A percentile compares a stretch with the other conserved stretches of the same genome.
Evolutionary conservation across 495 filamentous ascomycete genomes (phyloP).

Genomic region (Podospora conica): DNA sequence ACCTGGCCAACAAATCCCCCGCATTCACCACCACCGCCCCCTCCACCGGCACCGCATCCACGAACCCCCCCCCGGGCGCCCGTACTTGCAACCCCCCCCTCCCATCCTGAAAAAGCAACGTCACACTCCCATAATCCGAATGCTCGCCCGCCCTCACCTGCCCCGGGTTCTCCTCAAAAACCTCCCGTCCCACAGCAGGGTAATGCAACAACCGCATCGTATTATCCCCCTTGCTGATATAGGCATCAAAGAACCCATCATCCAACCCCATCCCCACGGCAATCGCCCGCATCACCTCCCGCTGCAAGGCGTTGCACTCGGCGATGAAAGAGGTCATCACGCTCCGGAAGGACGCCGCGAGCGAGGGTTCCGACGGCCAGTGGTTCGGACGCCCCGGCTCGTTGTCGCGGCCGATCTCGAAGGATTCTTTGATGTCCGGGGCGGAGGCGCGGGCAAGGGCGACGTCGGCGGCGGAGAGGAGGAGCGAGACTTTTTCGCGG

Average conservation of each 20-base stretch:
- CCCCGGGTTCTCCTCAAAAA: constrained; percentile 63
- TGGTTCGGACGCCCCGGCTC: constrained; percentile 64
- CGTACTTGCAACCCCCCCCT: constrained; percentile 80
- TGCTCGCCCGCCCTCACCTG: constrained; percentile 83
- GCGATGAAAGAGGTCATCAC: constrained; percentile 73
- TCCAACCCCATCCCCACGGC: constrained; percentile 75
- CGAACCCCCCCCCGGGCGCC: constrained; percentile 67
- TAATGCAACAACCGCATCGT: constrained; percentile 88
- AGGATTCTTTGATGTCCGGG: constrained; percentile 76
- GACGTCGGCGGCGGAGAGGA: constrained; percentile 53
- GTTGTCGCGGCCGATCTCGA: constrained; percentile 76
- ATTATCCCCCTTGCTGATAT: constrained; percentile 70
- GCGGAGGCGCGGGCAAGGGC: constrained; percentile 50
- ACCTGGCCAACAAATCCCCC: constrained; percentile 79
- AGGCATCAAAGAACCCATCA: constrained; percentile 69
- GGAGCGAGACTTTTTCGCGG: constrained; percentile 65
- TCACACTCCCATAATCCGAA: constrained; percentile 84
- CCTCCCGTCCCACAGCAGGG: constrained; percentile 57
- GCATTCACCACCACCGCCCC: constrained; percentile 88
- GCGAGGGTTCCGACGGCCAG: constrained; percentile 65
- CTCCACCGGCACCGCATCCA: constrained; percentile 76
- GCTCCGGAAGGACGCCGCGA: constrained; percentile 59
- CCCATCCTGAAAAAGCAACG: constrained; percentile 82
- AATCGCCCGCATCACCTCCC: constrained; percentile 79
- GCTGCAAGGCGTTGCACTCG: constrained; percentile 67